Percentiles rank a stretch among this genome's conserved stretches.
Conservation (phyloP, 495 filamentous ascomycete species). For the Hypoxylon intermedium region DNA sequence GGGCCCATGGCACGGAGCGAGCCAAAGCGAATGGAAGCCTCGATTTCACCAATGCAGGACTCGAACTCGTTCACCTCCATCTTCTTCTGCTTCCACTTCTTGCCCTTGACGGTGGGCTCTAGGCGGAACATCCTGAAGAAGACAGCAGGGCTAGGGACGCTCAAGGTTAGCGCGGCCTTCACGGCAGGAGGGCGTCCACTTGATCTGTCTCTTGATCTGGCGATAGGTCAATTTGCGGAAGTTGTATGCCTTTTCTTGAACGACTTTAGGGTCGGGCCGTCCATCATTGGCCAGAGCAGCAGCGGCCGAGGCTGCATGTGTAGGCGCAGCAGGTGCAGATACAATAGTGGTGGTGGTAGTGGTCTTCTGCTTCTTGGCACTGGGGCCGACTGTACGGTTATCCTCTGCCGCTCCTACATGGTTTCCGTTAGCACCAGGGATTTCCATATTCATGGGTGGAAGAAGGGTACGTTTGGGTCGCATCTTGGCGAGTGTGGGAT, state of each 20-base stretch:
- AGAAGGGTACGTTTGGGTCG: neutral
- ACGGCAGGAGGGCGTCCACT: neutral
- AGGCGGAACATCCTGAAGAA: conserved; percentile 11
- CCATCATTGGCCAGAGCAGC: conserved; percentile 1
- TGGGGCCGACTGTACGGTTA: neutral
- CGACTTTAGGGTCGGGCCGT: neutral
- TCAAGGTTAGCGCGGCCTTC: neutral
- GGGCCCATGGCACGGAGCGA: conserved; percentile 1
- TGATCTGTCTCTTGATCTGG: conserved; percentile 14
- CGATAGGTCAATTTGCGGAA: conserved; percentile 5
- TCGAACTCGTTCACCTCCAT: conserved; percentile 2
- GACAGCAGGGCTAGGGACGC: conserved; percentile 3
- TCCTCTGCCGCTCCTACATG: conserved; percentile 11
- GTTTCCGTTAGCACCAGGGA: neutral
- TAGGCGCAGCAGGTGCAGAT: conserved; percentile 1
- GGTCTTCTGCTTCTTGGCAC: conserved; percentile 13
- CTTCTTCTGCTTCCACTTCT: conserved; percentile 21
- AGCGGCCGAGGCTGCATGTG: too few relatives aligned
- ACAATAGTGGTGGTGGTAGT: too few relatives aligned
- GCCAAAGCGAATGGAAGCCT: neutral
- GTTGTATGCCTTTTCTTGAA: neutral
- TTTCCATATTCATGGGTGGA: too few relatives aligned
- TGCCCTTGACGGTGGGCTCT: conserved; percentile 8
- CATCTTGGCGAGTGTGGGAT: conserved; percentile 1
- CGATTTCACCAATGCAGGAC: neutral